Conservation (phyloP, 148 eudicot species). For the Simmondsia chinensis region DNA sequence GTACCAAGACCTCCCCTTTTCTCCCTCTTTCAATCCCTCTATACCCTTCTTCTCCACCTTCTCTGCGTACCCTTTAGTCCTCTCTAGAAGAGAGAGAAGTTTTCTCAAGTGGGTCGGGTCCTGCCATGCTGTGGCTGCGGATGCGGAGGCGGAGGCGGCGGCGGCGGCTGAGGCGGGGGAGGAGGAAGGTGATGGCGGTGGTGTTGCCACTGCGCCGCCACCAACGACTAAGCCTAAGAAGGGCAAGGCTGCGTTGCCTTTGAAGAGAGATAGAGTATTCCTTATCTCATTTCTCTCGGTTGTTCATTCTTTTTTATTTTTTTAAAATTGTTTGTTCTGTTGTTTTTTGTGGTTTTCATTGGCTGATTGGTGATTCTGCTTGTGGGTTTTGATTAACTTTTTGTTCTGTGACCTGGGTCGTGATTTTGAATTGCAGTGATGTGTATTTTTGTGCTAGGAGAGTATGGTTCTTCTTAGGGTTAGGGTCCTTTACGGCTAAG, state of each 20-base stretch:
- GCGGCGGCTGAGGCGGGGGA: slow-evolving; percentile 25
- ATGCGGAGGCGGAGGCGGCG: slow-evolving; percentile 58
- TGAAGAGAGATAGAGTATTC: slow-evolving; percentile 79
- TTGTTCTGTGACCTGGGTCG: too few relatives aligned
- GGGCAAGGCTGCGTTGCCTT: slow-evolving; percentile 87
- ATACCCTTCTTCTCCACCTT: slow-evolving; percentile 23
- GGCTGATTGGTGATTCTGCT: not conserved
- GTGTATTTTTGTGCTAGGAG: not conserved
- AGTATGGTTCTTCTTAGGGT: not conserved
- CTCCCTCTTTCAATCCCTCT: slow-evolving; percentile 27
- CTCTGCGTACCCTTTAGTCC: slow-evolving; percentile 22
- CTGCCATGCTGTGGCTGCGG: slow-evolving; percentile 24
- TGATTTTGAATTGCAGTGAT: not conserved
- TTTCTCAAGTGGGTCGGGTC: slow-evolving; percentile 19
- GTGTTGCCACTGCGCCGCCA: slow-evolving; percentile 19
- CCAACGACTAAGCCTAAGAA: slow-evolving; percentile 53
- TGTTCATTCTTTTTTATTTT: not conserved
- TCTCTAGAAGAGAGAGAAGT: slow-evolving; percentile 21
- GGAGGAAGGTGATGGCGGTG: slow-evolving; percentile 20
- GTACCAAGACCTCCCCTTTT: slow-evolving; percentile 26
- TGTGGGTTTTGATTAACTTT: slow-evolving; percentile 6
- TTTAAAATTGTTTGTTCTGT: too few relatives aligned
- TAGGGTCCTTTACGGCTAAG: too few relatives aligned
- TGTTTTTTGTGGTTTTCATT: not conserved
- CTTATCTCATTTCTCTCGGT: not conserved